Base-by-base conservation (phyloP, 2,329 filamentous ascomycete species). In the Cladosporium sp. region DNA sequence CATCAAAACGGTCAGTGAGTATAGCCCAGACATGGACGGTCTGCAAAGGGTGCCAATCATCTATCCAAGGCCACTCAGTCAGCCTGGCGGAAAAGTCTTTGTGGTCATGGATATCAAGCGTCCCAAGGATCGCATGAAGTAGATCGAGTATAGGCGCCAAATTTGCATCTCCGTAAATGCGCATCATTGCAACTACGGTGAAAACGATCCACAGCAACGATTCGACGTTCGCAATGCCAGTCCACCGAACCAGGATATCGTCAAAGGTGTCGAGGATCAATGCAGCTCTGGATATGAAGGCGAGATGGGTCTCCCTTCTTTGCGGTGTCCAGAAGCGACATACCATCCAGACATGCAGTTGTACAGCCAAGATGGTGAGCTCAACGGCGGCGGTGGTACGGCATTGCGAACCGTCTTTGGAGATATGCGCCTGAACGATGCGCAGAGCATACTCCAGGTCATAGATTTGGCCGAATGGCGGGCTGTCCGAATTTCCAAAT, bases 301-400 rank as follows among this genome's bases (percentile, higher is more conserved):
- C 37, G 24, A 53, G 25, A 15, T 53, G 50, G 5, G n/a, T 34
- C 28, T 44, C 50, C 22, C 50, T 37, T 12, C 50, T 28, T 42
- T 53, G 50, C n/a, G 50, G 50, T 15, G 50, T 53, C 50, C 50
- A 53, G n/a, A 53, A 53, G 37, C 50, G 50, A 35, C 37, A 53
- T 10, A 37, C 50, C 50, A 53, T 53, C 50, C 50, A 53, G 25
- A 53, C 24, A 19, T 52, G 49, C n/a, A 52, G 28, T 10, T 52
- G 49, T 10, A 12, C 36, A 12, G 49, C 35, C 10, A 39, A 8
- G 3, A 40, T 42, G 10, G 24, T 22, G 22, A 52, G 49, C 13
- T 40, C 35, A 28, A 19, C 9, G 7, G 36, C 36, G 15, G 49
- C 35, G 15, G 35, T 12, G n/a, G 20, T 40, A 10, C 19, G 36